Evolutionary conservation across 495 filamentous ascomycete genomes (phyloP).

Genomic region (Oidiodendron maius): DNA sequence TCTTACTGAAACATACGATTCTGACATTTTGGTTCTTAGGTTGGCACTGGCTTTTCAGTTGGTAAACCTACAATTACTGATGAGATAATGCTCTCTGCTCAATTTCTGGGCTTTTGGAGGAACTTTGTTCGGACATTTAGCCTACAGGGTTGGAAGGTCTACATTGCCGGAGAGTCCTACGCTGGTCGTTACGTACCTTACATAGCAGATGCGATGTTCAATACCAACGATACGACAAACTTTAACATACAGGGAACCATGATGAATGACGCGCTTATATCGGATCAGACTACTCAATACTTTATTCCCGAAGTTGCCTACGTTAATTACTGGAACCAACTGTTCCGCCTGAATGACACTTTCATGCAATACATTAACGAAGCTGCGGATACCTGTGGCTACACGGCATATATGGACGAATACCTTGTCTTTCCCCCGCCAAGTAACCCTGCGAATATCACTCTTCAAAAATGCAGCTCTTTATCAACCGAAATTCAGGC

Average conservation of each 20-base stretch:
- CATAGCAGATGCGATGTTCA: constrained; percentile 68
- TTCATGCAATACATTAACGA: constrained; percentile 54
- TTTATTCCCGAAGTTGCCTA: constrained; percentile 54
- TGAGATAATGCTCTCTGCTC: constrained; percentile 56
- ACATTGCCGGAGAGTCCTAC: constrained; percentile 65
- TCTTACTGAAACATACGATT: too few species aligned
- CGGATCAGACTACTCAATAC: constrained; percentile 39
- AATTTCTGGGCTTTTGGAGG: constrained; percentile 69
- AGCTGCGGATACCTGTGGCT: constrained; percentile 56
- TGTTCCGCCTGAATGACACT: constrained; percentile 63
- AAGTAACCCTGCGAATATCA: constrained; percentile 13
- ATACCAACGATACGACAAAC: constrained; percentile 60
- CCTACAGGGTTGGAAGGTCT: constrained; percentile 59
- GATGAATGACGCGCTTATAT: constrained; percentile 65
- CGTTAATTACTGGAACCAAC: constrained; percentile 51
- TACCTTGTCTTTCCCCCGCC: constrained; percentile 64
- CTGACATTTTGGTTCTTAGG: too few species aligned
- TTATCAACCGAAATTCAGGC: constrained; percentile 49
- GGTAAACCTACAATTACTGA: constrained; percentile 54
- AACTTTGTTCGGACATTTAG: constrained; percentile 63
- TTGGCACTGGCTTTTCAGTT: constrained; percentile 67
- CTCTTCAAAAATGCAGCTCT: too few species aligned
- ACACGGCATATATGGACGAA: constrained; percentile 51
- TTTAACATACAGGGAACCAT: constrained; percentile 62
- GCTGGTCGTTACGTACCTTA: constrained; percentile 78